Base-by-base conservation (phyloP, 225 moss, liverwort and hornwort genomes). In the Physcomitrium patens region DNA sequence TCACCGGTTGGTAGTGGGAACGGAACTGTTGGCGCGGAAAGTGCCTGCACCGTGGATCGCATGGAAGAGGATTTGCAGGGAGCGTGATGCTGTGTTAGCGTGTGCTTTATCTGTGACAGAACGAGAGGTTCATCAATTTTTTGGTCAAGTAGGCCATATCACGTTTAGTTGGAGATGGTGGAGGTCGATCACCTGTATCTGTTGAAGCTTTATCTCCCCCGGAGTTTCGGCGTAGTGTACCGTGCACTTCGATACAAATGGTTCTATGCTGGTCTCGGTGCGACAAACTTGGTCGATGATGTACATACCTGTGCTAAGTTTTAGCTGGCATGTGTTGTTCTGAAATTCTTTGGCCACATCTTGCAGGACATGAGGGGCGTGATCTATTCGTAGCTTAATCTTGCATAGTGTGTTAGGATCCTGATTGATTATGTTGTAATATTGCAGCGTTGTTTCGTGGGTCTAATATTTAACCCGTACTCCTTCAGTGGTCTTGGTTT, bases 221-320 rank as follows among this genome's bases (percentile, higher is more conserved):
- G 60, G 74, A 42, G 77, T 80, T 68, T 67, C 58, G 71, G 78
- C 77, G 66, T 49, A 71, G 83, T 83, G 75, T 82, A 76, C 76
- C 76, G 77, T 80, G 74, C 22, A 83, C 68, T 63, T 83, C 75
- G 63, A 71, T 75, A 72, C 77, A 60, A 64, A 68, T 63, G 37
- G 31, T 81, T 63, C 68, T 70, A 28, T 31, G 14, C 18, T 13
- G 72, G 65, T 68, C 64, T 65, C 60, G 57, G 18, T 59, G 46
- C 61, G 20, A 56, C 67, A 77, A 28, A 86, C 63, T 66, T 80
- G 71, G 77, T 69, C 77, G 80, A 76, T 83, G 68, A 60, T 75
- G 71, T 78, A 63, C 57, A 67, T 47, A 24, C 55, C 23, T 81
- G 28, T 54, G n/a, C 61, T 76, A 61, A 67, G 26, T 47, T 71